Percentiles rank a stretch among this genome's conserved stretches.
These are phyloP conservation scores for Ganoderma meredithae DNA, from an alignment of 1,284 basidiomycete genomes.

Conservation along the genomic window DNA sequence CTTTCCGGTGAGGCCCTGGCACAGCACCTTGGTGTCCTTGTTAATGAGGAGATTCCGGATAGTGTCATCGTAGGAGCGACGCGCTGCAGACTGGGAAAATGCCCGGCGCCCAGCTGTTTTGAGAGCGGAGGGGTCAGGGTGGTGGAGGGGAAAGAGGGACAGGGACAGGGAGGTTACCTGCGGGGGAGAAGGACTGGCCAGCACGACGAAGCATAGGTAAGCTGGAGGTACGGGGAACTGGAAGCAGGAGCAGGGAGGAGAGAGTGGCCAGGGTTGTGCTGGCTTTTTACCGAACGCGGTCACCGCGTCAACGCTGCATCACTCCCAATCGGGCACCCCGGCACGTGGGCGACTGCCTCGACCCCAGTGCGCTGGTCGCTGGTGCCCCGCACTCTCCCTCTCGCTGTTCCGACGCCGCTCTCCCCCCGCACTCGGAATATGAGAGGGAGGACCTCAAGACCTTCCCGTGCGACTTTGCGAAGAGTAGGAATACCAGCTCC, in stretches of 20 bases:
- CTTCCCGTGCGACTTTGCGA: neutral
- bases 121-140: conserved; percentile 25
- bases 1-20: conserved; percentile 97
- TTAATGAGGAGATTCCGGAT: conserved; percentile 92
- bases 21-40: conserved; percentile 94
- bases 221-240: neutral
- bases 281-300: conserved; percentile 24
- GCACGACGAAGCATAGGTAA: conserved; percentile 63
- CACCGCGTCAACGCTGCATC: conserved; percentile 25
- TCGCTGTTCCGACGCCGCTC: conserved; percentile 4
- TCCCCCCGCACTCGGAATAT: conserved; percentile 1
- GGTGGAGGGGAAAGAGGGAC: neutral
- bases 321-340: conserved; percentile 24
- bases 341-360: conserved; percentile 24
- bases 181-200: conserved; percentile 60
- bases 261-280: conserved; percentile 29
- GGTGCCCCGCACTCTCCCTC: conserved; percentile 6
- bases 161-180: conserved; percentile 50
- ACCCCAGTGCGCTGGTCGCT: conserved; percentile 5
- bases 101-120: conserved; percentile 70
- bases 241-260: conserved; percentile 8
- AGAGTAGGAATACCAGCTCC: neutral
- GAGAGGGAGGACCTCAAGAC: conserved; percentile 4
- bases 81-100: conserved; percentile 79
- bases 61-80: conserved; percentile 86